Evolutionary conservation across 768 basidiomycete species (phyloP).

Genomic region (Rhodotorula kratochvilovae): DNA sequence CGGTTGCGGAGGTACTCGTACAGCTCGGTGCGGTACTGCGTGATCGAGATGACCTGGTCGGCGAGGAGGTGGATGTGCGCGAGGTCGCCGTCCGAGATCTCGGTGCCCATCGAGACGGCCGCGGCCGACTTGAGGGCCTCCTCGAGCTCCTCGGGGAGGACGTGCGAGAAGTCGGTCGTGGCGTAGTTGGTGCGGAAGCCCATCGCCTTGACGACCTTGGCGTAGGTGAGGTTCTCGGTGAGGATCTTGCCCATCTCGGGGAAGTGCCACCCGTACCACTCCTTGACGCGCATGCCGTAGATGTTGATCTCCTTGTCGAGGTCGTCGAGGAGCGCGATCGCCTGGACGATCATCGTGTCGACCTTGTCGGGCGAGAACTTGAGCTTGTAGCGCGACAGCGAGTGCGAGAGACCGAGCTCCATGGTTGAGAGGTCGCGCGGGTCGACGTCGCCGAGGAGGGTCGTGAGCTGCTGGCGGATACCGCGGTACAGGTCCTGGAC

Average conservation of each 20-base stretch:
- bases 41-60: constrained; percentile 96
- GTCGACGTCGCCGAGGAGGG: constrained; percentile 82
- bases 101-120: constrained; percentile 98
- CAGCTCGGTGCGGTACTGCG: constrained; percentile 87
- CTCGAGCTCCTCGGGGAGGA: constrained; percentile 97
- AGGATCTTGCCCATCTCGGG: constrained; percentile 99
- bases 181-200: constrained; percentile 94
- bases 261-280: constrained; percentile 99
- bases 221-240: constrained; percentile 92
- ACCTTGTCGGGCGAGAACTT: constrained; percentile 99
- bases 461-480: constrained; percentile 80
- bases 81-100: constrained; percentile 95
- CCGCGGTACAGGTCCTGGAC: constrained; percentile 86
- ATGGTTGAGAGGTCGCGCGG: constrained; percentile 82
- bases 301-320: constrained; percentile 99
- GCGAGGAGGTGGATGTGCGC: constrained; percentile 94
- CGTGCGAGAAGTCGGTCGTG: constrained; percentile 74
- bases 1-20: constrained; percentile 95
- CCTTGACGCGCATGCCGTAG: constrained; percentile 98
- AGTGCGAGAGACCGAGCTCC: constrained; percentile 95
- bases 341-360: constrained; percentile 99
- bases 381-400: constrained; percentile 93
- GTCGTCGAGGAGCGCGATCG: constrained; percentile 94
- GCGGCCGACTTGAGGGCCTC: constrained; percentile 89
- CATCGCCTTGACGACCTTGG: constrained; percentile 87